phyloP scores from a whole-genome alignment of 1,284 basidiomycete species.

The Apiotrichum laibachii region DNA sequence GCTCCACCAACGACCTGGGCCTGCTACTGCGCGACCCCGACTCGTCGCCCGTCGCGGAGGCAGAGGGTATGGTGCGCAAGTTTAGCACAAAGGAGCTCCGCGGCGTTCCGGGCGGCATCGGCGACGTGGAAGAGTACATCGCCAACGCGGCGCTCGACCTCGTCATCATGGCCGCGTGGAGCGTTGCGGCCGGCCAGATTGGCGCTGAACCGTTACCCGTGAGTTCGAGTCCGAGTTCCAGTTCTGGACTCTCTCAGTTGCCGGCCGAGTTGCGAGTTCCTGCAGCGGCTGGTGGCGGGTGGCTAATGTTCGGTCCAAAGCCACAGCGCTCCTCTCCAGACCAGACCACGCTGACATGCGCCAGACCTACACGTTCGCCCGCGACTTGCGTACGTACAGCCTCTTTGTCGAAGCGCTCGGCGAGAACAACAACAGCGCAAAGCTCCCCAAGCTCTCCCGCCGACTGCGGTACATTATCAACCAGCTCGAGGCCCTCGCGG shows the following conservation, averaged over 20 bases:
- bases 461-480: conserved; percentile 31
- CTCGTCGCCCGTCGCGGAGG: conserved; percentile 34
- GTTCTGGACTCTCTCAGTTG: background rate
- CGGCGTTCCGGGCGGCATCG: conserved; percentile 38
- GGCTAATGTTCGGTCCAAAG: too few species aligned
- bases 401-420: conserved; percentile 36
- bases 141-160: conserved; percentile 51
- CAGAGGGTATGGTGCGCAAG: conserved; percentile 40
- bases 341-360: background rate
- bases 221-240: conserved; percentile 13
- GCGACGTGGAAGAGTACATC: conserved; percentile 48
- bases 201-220: conserved; percentile 43
- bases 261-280: too few species aligned
- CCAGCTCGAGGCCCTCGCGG: conserved; percentile 33
- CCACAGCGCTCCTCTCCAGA: background rate
- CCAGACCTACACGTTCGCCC: conserved; percentile 50
- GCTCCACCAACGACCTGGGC: conserved; percentile 42
- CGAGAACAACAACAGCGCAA: conserved; percentile 18
- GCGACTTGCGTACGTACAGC: conserved; percentile 46
- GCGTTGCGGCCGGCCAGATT: conserved; percentile 37
- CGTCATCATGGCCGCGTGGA: conserved; percentile 47
- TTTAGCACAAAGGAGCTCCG: conserved; percentile 50
- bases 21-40: conserved; percentile 36
- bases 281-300: too few species aligned
- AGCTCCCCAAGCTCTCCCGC: conserved; percentile 27